Conservation (phyloP, 495 filamentous ascomycete species). For the Trichoderma reesei region DNA sequence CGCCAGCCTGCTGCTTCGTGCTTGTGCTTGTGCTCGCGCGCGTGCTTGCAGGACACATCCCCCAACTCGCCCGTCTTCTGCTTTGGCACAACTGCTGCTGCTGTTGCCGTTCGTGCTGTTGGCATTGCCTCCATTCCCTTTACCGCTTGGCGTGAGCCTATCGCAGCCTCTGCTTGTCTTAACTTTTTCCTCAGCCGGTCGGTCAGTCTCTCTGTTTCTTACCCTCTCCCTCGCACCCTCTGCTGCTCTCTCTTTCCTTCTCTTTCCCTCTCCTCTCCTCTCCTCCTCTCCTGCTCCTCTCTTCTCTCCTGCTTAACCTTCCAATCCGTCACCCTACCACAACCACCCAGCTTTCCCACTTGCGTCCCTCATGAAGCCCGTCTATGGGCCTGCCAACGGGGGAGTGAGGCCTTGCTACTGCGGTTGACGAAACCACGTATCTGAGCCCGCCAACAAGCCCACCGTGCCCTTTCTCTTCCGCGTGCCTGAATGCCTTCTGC, state of each 20-base stretch:
- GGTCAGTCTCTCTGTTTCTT: conserved; percentile 17
- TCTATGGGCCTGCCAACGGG: conserved; percentile 8
- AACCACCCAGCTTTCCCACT: conserved; percentile 19
- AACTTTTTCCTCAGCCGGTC: conserved; percentile 8
- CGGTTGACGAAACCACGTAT: not conserved
- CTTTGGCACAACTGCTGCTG: conserved; percentile 12
- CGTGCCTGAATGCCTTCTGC: not conserved
- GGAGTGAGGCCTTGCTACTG: conserved; percentile 7
- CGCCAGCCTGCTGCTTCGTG: conserved; percentile 4
- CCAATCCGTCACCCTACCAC: conserved; percentile 18
- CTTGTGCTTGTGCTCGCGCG: conserved; percentile 7
- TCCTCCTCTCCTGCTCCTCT: conserved; percentile 20
- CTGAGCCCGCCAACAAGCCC: not conserved
- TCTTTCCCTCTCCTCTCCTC: conserved; percentile 20
- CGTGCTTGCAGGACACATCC: conserved; percentile 11
- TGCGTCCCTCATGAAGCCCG: conserved; percentile 10
- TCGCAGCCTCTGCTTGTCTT: conserved; percentile 4
- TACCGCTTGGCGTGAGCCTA: conserved; percentile 10
- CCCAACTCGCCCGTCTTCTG: conserved; percentile 10
- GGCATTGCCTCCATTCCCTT: conserved; percentile 14
- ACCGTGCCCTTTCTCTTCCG: not conserved
- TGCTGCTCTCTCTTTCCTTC: conserved; percentile 18
- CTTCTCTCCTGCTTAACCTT: conserved; percentile 18
- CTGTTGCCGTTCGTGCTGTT: conserved; percentile 11
- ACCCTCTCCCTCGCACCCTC: conserved; percentile 13